phyloP scores from a whole-genome alignment of 371 early-diverging fungal genomes.

The Mortierella sp. region DNA sequence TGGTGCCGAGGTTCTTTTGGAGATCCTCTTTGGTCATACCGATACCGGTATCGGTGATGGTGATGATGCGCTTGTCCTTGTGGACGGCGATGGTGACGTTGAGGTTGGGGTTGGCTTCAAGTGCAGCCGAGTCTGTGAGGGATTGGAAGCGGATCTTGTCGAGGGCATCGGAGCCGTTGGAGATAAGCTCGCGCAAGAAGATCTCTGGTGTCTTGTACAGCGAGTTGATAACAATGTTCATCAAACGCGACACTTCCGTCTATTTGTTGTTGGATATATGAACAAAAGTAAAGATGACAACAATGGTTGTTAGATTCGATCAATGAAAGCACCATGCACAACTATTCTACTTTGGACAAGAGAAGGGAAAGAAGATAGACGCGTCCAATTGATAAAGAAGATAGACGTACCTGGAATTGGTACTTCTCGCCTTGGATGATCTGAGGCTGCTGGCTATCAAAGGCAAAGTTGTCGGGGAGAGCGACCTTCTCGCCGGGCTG shows the following conservation, averaged over 20 bases:
- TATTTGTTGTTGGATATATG: conserved; percentile 21
- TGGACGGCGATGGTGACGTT: conserved; percentile 84
- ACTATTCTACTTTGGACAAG: too few species aligned
- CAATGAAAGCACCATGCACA: neutral
- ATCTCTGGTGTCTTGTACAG: conserved; percentile 91
- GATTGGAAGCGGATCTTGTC: conserved; percentile 93
- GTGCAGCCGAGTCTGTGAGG: conserved; percentile 76
- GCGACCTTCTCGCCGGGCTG: conserved; percentile 42
- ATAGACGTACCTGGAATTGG: conserved; percentile 50
- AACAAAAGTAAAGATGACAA: neutral
- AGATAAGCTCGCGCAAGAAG: conserved; percentile 97
- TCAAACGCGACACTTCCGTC: conserved; percentile 87
- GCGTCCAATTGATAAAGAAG: neutral
- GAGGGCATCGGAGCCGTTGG: conserved; percentile 95
- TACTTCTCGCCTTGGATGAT: conserved; percentile 50
- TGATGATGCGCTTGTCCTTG: conserved; percentile 74
- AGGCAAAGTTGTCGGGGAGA: conserved; percentile 55
- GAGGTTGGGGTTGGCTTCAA: conserved; percentile 70
- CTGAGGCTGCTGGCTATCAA: conserved; percentile 21
- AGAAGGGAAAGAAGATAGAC: neutral
- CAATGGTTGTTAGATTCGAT: neutral
- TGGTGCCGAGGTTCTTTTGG: conserved; percentile 94
- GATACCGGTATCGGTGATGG: conserved; percentile 94
- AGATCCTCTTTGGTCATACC: conserved; percentile 97
- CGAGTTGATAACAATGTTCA: conserved; percentile 94